These are phyloP conservation scores for Arachis stenosperma DNA, from an alignment of 306 rosid genomes.

Conservation along the genomic window DNA sequence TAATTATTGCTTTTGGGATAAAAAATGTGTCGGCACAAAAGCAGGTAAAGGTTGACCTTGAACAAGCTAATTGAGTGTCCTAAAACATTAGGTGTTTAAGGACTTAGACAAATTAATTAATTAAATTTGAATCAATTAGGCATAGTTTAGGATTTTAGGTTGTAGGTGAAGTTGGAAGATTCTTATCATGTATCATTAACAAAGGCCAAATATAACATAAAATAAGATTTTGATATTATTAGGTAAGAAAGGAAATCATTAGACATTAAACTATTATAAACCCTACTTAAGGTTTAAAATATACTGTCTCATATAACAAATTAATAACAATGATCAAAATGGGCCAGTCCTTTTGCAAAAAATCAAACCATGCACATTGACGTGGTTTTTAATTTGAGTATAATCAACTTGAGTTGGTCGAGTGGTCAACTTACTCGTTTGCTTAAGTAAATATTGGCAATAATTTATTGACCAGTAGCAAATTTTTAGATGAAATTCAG, in stretches of 20 bases:
- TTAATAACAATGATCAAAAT: neutral
- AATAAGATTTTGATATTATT: slow-evolving; percentile 20
- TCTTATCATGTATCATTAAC: slow-evolving; percentile 20
- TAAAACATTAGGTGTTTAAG: neutral
- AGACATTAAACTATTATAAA: neutral
- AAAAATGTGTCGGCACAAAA: slow-evolving; percentile 21
- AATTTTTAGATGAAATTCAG: too few relatives aligned
- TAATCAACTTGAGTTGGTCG: too few relatives aligned
- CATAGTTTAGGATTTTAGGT: neutral
- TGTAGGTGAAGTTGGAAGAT: slow-evolving; percentile 35
- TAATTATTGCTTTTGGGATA: slow-evolving; percentile 3
- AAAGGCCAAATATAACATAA: neutral
- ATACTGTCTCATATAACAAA: neutral
- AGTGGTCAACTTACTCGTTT: too few relatives aligned
- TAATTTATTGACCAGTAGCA: too few relatives aligned
- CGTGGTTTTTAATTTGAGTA: neutral
- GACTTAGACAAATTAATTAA: too few relatives aligned
- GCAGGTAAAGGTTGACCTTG: slow-evolving; percentile 30
- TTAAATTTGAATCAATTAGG: neutral
- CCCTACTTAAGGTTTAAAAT: slow-evolving; percentile 8
- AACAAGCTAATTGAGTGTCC: slow-evolving; percentile 17
- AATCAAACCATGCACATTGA: neutral
- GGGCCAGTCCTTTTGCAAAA: neutral
- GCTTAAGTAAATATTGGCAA: too few relatives aligned
- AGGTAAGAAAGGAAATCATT: neutral